Base-by-base conservation (phyloP, 2,329 filamentous ascomycete species). In the Zalaria obscura region DNA sequence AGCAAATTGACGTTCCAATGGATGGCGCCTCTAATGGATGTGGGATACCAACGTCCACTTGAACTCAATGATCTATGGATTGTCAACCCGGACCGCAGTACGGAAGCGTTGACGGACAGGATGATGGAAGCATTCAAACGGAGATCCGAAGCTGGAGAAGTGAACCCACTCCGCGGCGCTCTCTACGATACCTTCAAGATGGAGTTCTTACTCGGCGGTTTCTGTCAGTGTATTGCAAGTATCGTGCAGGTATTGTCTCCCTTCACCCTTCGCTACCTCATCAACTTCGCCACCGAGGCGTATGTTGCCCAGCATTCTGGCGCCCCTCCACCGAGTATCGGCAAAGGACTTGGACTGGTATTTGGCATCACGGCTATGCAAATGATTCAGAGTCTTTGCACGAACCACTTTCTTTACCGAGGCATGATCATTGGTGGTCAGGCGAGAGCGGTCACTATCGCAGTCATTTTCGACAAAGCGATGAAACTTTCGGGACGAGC, bases 361-460 rank as follows among this genome's bases (percentile, higher is more conserved):
- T 60, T 96, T 42, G 89, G 84, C 5, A 80, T 96, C 43, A 87
- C 83, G 1, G 59, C 72, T 35, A 91, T 96, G 85, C 88, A 95
- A 59, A 70, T 88, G 18, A 55, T 80, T 7, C 85, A 93, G 61
- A 89, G 82, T 57, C 55, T 93, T 48, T 76, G 77, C 26, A 85
- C 79, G 2, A 93, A 88, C 54, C 89, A 96, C 55, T 95, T 93
- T 63, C 80, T 96, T 55, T 96, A 89, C 55, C 77, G 80, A 25
- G 87, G 89, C 25, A 93, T 94, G 82, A 79, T 93, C 64, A 76
- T 93, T 33, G 91, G 89, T 47, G 91, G 86, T 0, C 80, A 95
- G 63, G 66, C 76, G 5, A 75, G 89, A 56, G 86, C 80, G 1
- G 81, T 85, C 0, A 66, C 96, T 35, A 93, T 95, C 50, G 76